Conservation (phyloP, 306 rosid species). For the Casuarina cunninghamiana region DNA sequence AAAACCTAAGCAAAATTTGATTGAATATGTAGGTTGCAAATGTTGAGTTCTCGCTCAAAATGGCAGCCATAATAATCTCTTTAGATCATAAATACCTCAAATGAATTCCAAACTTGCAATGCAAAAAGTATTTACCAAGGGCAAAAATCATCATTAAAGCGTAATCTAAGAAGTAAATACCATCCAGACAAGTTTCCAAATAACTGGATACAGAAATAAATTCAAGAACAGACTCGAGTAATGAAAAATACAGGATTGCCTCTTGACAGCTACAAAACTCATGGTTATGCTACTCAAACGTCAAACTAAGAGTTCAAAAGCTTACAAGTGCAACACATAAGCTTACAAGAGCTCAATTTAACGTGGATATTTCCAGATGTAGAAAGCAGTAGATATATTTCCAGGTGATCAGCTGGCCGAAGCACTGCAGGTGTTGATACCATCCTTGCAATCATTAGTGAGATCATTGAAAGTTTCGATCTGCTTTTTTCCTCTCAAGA, state of each 20-base stretch:
- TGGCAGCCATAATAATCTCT: not conserved
- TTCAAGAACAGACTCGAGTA: slow-evolving; percentile 25
- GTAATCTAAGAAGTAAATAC: not conserved
- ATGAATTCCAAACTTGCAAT: not conserved
- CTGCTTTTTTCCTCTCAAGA: slow-evolving; percentile 95
- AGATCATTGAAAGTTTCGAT: slow-evolving; percentile 92
- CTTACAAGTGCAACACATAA: slow-evolving; percentile 53
- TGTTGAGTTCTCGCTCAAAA: not conserved
- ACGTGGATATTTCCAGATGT: slow-evolving; percentile 30
- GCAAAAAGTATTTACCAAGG: not conserved
- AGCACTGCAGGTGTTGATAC: slow-evolving; percentile 74
- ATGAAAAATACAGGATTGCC: slow-evolving; percentile 20
- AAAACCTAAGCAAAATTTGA: not conserved
- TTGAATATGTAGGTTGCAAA: not conserved
- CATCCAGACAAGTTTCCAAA: not conserved
- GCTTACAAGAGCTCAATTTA: slow-evolving; percentile 35
- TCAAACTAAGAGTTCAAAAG: slow-evolving; percentile 26
- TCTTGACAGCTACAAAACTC: slow-evolving; percentile 46
- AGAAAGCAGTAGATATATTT: slow-evolving; percentile 28
- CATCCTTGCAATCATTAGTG: slow-evolving; percentile 95
- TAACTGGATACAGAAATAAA: slow-evolving; percentile 13
- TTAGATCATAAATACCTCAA: not conserved
- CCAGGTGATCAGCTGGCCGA: slow-evolving; percentile 50
- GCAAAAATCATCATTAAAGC: not conserved
- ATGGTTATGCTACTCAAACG: slow-evolving; percentile 38